These are phyloP conservation scores for Baudoinia panamericana DNA, from an alignment of 495 filamentous ascomycete genomes.

Conservation along the genomic window DNA sequence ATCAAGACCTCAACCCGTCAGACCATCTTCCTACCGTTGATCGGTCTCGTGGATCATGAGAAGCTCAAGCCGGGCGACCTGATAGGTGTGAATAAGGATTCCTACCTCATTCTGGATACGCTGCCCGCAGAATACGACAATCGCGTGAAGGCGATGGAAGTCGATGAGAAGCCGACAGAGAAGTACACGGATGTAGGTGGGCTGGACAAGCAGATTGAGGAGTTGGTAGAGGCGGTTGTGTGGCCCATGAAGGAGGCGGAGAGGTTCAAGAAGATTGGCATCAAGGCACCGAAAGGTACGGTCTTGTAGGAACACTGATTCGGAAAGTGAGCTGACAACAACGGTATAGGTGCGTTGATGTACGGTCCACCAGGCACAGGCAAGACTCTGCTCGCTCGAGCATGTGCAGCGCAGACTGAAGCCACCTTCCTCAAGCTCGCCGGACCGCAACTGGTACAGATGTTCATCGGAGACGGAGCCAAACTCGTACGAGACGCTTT, in stretches of 20 bases:
- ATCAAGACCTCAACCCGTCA: conserved; percentile 99
- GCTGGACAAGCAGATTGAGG: conserved; percentile 97
- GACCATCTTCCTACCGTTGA: conserved; percentile 96
- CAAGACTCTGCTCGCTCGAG: conserved; percentile 92
- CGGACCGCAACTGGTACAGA: conserved; percentile 96
- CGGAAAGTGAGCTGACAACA: conserved; percentile 8
- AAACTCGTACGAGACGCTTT: conserved; percentile 98
- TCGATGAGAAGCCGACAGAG: conserved; percentile 98
- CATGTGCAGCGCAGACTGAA: conserved; percentile 94
- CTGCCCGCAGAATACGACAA: conserved; percentile 98
- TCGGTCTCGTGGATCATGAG: conserved; percentile 90
- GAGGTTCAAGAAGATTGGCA: conserved; percentile 97
- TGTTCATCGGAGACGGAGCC: conserved; percentile 99
- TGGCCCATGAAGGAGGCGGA: conserved; percentile 99
- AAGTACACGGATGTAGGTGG: conserved; percentile 98
- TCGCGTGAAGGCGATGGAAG: conserved; percentile 99
- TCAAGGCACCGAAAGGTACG: conserved; percentile 98
- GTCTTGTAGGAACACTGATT: background rate
- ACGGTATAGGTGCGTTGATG: conserved; percentile 72
- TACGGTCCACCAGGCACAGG: conserved; percentile 94
- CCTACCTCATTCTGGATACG: conserved; percentile 96
- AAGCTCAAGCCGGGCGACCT: conserved; percentile 88
- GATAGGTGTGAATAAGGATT: conserved; percentile 98
- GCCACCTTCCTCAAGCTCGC: conserved; percentile 98
- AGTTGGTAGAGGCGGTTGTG: conserved; percentile 97